Evolutionary conservation across 2,329 filamentous ascomycete genomes (phyloP).

Genomic region (Cladosporium sp.): DNA sequence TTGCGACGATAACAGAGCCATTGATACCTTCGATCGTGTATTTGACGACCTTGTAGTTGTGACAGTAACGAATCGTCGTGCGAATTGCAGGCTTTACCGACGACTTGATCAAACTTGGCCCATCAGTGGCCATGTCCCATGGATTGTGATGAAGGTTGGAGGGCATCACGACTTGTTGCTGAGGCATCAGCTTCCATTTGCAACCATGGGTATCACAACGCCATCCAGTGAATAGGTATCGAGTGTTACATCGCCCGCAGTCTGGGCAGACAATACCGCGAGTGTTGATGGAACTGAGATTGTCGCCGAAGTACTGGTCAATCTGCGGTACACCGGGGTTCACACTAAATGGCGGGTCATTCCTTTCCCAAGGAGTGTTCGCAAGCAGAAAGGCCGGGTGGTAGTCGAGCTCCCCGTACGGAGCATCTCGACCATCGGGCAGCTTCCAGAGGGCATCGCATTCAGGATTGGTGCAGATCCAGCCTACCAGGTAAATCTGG

Average conservation of each 20-base stretch:
- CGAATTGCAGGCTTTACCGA: constrained; percentile 29
- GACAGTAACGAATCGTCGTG: constrained; percentile 27
- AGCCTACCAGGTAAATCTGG: constrained; percentile 42
- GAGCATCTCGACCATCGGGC: constrained; percentile 25
- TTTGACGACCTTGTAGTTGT: constrained; percentile 38
- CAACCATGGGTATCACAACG: constrained; percentile 50
- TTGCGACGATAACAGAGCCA: constrained; percentile 48
- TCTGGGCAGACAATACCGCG: constrained; percentile 60
- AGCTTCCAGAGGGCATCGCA: constrained; percentile 55
- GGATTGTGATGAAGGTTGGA: constrained; percentile 18
- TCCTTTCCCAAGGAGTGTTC: constrained; percentile 40
- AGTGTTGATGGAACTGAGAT: constrained; percentile 49
- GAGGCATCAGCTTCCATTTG: constrained; percentile 31
- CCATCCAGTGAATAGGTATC: constrained; percentile 58
- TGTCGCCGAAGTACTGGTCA: constrained; percentile 37
- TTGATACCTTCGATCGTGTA: constrained; percentile 44
- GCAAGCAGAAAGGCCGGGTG: constrained; percentile 52
- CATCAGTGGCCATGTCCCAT: constrained; percentile 25
- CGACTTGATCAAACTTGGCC: constrained; percentile 24
- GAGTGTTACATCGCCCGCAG: constrained; percentile 57
- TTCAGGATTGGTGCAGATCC: constrained; percentile 51
- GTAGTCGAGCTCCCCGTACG: constrained; percentile 41
- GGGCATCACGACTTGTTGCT: constrained; percentile 22
- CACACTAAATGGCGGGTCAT: constrained; percentile 34
- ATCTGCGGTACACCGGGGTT: constrained; percentile 35